Conservation (phyloP, 352 stramenopile genomes). For the Globisporangium alternatum region DNA sequence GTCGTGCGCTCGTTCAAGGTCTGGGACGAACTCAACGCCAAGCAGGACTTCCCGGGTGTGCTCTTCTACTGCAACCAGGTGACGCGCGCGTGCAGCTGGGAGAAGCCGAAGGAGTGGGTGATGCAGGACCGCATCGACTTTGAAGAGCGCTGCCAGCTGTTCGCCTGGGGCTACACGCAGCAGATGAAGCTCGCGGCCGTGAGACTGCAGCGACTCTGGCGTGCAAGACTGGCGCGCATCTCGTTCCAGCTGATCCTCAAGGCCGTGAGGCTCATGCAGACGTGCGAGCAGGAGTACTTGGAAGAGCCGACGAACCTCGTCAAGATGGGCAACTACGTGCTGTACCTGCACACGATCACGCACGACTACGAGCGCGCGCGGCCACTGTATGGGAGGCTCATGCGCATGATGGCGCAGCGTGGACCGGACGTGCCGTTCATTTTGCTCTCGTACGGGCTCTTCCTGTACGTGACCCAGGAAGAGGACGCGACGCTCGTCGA, state of each 20-base stretch:
- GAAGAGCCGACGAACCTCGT: constrained; percentile 70
- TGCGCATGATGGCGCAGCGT: constrained; percentile 74
- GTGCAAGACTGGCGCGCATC: constrained; percentile 47
- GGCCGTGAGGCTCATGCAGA: constrained; percentile 65
- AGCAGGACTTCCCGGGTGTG: constrained; percentile 40
- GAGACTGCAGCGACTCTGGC: constrained; percentile 54
- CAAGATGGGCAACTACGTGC: constrained; percentile 80
- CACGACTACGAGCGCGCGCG: constrained; percentile 80
- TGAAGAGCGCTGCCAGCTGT: constrained; percentile 48
- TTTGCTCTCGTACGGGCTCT: constrained; percentile 74
- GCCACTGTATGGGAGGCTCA: constrained; percentile 59
- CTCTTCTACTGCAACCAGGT: constrained; percentile 75
- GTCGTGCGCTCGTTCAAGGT: constrained; percentile 52
- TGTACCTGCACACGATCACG: constrained; percentile 72
- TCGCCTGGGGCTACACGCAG: constrained; percentile 64
- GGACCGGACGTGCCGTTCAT: constrained; percentile 79
- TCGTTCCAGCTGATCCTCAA: constrained; percentile 60
- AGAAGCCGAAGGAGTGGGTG: constrained; percentile 58
- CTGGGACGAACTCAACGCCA: constrained; percentile 71
- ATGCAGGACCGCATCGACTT: constrained; percentile 39
- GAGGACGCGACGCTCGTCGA: constrained; percentile 61
- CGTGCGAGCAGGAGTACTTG: constrained; percentile 68
- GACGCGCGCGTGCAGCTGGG: constrained; percentile 65
- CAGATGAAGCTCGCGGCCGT: constrained; percentile 47
- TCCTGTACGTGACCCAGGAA: constrained; percentile 69